Evolutionary conservation across 441 rosid genomes (phyloP), one percentile per base, ranked within the genome.

Genomic region (Biscutella auriculata): DNA sequence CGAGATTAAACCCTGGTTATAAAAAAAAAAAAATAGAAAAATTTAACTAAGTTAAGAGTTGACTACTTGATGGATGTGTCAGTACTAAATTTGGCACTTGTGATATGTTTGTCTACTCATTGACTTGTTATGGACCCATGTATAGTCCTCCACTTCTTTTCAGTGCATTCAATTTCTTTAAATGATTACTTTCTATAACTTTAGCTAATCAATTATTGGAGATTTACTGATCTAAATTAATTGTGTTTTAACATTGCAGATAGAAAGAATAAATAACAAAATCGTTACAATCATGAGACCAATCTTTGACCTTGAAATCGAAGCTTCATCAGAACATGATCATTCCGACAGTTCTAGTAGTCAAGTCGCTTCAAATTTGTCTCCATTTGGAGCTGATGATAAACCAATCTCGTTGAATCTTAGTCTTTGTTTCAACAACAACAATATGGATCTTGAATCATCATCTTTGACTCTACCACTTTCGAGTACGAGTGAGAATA

Each of bases 331-430:
- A 3, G n/a, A n/a, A n/a, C n/a, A n/a, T n/a, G n/a, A n/a, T n/a
- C n/a, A n/a, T n/a, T n/a, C n/a, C n/a, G 87, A 79, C 19, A 65
- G 76, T 35, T 51, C 73, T 68, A 69, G 44, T 7, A 63, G 69
- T 15, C 89, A 82, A 68, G 89, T 85, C 6, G 94, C 81, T 17
- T 82, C 94, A 41, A 82, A 76, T 73, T 62, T 80, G 59, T 80
- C 84, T 44, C 72, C 67, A 1, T 10, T 42, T 2, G 53, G 47
- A 21, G 60, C 63, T 8, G 45, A 57, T 8, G 23, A 62, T 27
- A 63, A 13, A 57, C 27, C 69, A 6, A 44, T 69, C 65, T 80
- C 80, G 19, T 76, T 85, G 10, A 79, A 77, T 57, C 77, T 85
- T 33, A 79, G 76, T 45, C 80, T 82, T 12, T 35, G 71, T 70